Evolutionary conservation across 768 basidiomycete species (phyloP).

Genomic region (Lentinula aciculospora): DNA sequence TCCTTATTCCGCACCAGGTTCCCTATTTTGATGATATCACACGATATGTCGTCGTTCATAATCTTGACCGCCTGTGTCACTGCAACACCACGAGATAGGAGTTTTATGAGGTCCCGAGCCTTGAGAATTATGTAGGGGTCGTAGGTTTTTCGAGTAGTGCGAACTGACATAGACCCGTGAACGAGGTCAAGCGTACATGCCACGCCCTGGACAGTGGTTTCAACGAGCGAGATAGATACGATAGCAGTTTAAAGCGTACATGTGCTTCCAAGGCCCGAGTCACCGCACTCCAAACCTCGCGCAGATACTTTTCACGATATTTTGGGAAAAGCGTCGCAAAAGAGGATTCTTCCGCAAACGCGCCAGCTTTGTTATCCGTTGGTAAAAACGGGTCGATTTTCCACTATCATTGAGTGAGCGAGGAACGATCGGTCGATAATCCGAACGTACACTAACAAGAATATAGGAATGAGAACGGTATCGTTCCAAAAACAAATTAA

Average conservation of each 20-base stretch:
- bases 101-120: constrained; percentile 92
- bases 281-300: constrained; percentile 92
- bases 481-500: constrained; percentile 7
- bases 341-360: constrained; percentile 93
- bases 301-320: constrained; percentile 94
- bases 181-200: constrained; percentile 91
- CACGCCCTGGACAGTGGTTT: constrained; percentile 53
- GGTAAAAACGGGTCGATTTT: constrained; percentile 76
- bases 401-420: constrained; percentile 51
- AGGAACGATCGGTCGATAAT: background rate
- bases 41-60: constrained; percentile 82
- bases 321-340: constrained; percentile 98
- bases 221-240: constrained; percentile 4
- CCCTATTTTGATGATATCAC: constrained; percentile 98
- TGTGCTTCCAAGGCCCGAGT: constrained; percentile 79
- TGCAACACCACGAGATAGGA: constrained; percentile 88
- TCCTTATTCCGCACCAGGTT: constrained; percentile 93
- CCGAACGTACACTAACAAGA: constrained; percentile 36
- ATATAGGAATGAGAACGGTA: background rate
- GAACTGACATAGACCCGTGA: constrained; percentile 96
- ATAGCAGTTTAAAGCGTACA: constrained; percentile 33
- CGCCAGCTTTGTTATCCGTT: constrained; percentile 71
- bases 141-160: constrained; percentile 93
- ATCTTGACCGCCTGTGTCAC: constrained; percentile 84
- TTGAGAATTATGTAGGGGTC: constrained; percentile 97